A percentile compares a stretch with the other conserved stretches of the same genome.
These are phyloP conservation scores for Cyberlindnera xylosilytica DNA, from an alignment of 805 yeast species.

Conservation along the genomic window DNA sequence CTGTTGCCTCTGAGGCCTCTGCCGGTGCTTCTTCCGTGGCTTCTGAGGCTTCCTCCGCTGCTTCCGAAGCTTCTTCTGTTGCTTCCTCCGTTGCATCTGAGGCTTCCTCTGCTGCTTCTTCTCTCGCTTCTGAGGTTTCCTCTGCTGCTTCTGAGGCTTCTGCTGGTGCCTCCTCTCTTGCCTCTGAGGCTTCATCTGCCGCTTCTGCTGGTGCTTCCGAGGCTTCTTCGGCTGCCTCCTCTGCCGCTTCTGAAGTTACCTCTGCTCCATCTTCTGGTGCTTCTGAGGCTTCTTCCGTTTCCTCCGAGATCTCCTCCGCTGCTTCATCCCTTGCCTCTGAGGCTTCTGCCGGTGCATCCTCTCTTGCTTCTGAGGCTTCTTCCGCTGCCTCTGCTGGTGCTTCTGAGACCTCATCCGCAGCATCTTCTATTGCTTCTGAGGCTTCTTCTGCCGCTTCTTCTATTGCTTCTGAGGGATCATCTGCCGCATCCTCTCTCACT, in stretches of 20 bases:
- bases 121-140: background rate
- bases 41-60: background rate
- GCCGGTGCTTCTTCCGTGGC: background rate
- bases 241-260: background rate
- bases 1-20: slow-evolving; percentile 2
- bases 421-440: background rate
- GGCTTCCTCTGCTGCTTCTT: background rate
- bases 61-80: background rate
- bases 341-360: background rate
- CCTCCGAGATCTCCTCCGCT: background rate
- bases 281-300: no score
- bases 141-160: background rate
- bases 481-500: background rate
- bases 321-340: no score
- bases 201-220: background rate
- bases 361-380: background rate
- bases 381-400: background rate
- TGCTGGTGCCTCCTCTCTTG: background rate
- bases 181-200: background rate
- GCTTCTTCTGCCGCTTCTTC: background rate
- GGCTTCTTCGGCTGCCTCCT: background rate
- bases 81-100: slow-evolving; percentile 1
- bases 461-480: background rate
- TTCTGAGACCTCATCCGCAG: background rate
- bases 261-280: background rate